Percentiles rank a stretch among this genome's conserved stretches.
Evolutionary conservation across 805 yeast species (phyloP).

Genomic region (Starmera dryadoides): DNA sequence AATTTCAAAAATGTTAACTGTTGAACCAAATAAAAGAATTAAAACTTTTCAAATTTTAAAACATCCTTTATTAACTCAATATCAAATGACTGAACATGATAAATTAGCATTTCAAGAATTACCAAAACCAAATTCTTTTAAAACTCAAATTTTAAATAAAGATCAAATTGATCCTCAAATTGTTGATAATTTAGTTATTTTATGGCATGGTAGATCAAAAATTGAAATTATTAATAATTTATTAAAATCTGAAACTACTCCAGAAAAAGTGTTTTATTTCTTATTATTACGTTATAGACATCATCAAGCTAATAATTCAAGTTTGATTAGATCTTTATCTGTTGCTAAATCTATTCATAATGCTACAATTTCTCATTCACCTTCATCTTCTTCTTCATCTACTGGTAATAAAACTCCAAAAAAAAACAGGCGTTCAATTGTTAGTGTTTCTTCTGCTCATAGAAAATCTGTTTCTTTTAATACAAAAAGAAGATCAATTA

Average conservation of each 20-base stretch:
- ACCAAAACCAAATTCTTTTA: slow-evolving; percentile 22
- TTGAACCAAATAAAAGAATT: slow-evolving; percentile 66
- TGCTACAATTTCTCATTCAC: background rate
- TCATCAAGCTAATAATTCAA: slow-evolving; percentile 38
- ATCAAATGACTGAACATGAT: slow-evolving; percentile 26
- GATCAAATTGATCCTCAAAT: slow-evolving; percentile 68
- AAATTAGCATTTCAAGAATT: slow-evolving; percentile 20
- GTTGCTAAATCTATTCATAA: slow-evolving; percentile 22
- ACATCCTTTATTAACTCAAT: slow-evolving; percentile 78
- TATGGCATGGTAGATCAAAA: slow-evolving; percentile 74
- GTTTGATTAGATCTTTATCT: slow-evolving; percentile 21
- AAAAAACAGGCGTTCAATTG: slow-evolving; percentile 33
- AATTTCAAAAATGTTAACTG: slow-evolving; percentile 56
- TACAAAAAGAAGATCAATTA: slow-evolving; percentile 20
- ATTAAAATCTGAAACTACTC: slow-evolving; percentile 47
- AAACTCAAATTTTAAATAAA: slow-evolving; percentile 16
- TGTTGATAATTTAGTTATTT: slow-evolving; percentile 62
- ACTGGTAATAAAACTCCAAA: slow-evolving; percentile 17
- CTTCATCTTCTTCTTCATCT: slow-evolving; percentile 7
- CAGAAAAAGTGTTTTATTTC: slow-evolving; percentile 78
- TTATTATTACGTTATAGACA: slow-evolving; percentile 68
- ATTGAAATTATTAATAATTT: slow-evolving; percentile 49
- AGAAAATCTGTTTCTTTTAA: slow-evolving; percentile 42
- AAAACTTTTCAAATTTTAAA: slow-evolving; percentile 55
- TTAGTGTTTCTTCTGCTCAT: slow-evolving; percentile 41